Percentiles rank a stretch among this genome's conserved stretches.
These are phyloP conservation scores for Ogataea minuta DNA, from an alignment of 805 yeast genomes.

Conservation along the genomic window DNA sequence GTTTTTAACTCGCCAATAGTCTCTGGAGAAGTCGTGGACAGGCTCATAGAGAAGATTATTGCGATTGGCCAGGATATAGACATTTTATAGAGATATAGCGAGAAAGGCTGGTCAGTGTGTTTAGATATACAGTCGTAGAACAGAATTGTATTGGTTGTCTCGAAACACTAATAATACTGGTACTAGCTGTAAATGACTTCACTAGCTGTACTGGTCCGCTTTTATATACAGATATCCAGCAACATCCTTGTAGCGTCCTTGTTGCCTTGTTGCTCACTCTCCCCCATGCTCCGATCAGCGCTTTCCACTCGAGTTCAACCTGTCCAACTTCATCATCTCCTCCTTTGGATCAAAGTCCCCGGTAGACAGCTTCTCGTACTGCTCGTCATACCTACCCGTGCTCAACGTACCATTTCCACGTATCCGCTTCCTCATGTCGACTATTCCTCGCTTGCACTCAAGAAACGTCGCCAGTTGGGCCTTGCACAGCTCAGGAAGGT, in stretches of 20 bases:
- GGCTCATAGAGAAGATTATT: constrained; percentile 40
- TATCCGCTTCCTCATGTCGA: constrained; percentile 88
- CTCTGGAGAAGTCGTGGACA: constrained; percentile 43
- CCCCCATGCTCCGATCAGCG: background rate
- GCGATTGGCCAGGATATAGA: constrained; percentile 31
- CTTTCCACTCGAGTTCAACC: constrained; percentile 52
- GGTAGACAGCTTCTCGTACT: constrained; percentile 68
- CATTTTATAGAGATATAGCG: no score
- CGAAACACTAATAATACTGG: no score
- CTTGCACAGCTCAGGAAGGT: constrained; percentile 83
- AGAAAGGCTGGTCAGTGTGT: no score
- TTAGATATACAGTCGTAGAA: no score
- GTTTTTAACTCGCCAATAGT: constrained; percentile 75
- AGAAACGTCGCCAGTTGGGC: constrained; percentile 82
- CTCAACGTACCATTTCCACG: constrained; percentile 92
- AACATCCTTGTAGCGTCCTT: no score
- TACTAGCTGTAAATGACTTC: no score
- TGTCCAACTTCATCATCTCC: constrained; percentile 71
- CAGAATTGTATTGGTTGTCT: no score
- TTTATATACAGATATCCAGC: constrained; percentile 1
- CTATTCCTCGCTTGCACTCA: constrained; percentile 88
- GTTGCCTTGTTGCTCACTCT: no score
- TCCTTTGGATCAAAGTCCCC: constrained; percentile 83
- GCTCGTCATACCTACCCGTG: constrained; percentile 89
- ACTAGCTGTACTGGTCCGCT: no score